Evolutionary conservation across 1,284 basidiomycete species (phyloP).

Genomic region (Sanghuangporus baumii): DNA sequence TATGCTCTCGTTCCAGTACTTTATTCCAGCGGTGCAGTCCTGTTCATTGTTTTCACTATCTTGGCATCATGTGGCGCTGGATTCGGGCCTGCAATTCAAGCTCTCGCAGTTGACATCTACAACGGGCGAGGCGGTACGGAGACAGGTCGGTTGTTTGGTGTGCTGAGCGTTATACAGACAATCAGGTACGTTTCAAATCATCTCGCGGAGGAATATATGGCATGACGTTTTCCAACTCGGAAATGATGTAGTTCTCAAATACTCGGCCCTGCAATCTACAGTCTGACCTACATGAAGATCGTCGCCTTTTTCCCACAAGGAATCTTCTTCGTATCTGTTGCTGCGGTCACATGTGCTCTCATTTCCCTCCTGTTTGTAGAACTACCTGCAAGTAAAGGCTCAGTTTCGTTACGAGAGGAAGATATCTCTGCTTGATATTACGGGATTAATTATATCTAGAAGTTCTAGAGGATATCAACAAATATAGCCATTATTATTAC

Average conservation of each 20-base stretch:
- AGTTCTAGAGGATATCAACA: background rate
- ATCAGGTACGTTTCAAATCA: conserved; percentile 42
- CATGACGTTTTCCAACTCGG: background rate
- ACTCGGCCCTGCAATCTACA: conserved; percentile 56
- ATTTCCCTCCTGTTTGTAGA: conserved; percentile 8
- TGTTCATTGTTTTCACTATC: conserved; percentile 44
- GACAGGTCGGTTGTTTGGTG: conserved; percentile 64
- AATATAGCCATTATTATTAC: too few relatives aligned
- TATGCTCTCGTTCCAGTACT: conserved; percentile 48
- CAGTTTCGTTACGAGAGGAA: background rate
- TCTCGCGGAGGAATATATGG: background rate
- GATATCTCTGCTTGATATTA: background rate
- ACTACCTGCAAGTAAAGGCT: conserved; percentile 10
- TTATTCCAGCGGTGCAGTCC: conserved; percentile 23
- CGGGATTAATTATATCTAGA: background rate
- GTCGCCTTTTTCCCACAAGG: conserved; percentile 52
- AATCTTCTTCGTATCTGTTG: conserved; percentile 45
- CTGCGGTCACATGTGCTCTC: background rate
- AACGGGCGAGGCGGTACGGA: conserved; percentile 35
- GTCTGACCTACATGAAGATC: conserved; percentile 53
- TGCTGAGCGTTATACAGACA: conserved; percentile 62
- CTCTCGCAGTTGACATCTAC: conserved; percentile 61
- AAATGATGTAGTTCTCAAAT: conserved; percentile 38
- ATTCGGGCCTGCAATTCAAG: conserved; percentile 59
- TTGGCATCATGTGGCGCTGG: conserved; percentile 51